phyloP scores from a whole-genome alignment of 805 yeast genomes.

The Saccharomycopsis oosterbeekiorum region DNA sequence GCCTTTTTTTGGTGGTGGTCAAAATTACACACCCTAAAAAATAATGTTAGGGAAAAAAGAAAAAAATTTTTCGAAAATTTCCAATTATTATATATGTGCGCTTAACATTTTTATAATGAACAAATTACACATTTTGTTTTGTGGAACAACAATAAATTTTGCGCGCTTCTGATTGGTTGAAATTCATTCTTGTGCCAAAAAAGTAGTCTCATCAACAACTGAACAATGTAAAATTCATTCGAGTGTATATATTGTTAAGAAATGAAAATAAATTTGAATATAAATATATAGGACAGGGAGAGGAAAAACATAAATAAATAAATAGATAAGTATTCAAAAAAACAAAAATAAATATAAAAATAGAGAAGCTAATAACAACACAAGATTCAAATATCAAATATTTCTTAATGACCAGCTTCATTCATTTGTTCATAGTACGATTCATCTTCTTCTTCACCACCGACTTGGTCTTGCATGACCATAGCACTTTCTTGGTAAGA shows the following conservation, averaged over 20 bases:
- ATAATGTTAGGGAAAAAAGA: not conserved
- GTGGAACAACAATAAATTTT: not conserved
- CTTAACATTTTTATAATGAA: not conserved
- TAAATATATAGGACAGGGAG: not conserved
- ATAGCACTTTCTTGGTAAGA: constrained; percentile 44
- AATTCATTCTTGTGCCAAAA: not conserved
- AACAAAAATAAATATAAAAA: not conserved
- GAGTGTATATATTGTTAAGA: not conserved
- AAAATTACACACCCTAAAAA: not conserved
- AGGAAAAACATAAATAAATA: not conserved
- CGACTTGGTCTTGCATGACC: constrained; percentile 8
- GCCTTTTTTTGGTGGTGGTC: not conserved
- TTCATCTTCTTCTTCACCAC: constrained; percentile 12
- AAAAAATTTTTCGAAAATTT: not conserved
- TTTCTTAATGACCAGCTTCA: not conserved
- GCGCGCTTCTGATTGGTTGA: not conserved
- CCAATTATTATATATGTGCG: not conserved
- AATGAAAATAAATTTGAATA: not conserved
- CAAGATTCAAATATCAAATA: not conserved
- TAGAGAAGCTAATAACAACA: not conserved
- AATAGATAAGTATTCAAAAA: not conserved
- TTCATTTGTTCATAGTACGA: constrained; percentile 13
- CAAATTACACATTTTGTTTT: not conserved
- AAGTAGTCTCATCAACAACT: too few species aligned
- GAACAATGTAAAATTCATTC: not conserved